These are phyloP conservation scores for Ampelocalamus luodianensis DNA, from an alignment of 176 grass and related monocot genomes.

Conservation along the genomic window DNA sequence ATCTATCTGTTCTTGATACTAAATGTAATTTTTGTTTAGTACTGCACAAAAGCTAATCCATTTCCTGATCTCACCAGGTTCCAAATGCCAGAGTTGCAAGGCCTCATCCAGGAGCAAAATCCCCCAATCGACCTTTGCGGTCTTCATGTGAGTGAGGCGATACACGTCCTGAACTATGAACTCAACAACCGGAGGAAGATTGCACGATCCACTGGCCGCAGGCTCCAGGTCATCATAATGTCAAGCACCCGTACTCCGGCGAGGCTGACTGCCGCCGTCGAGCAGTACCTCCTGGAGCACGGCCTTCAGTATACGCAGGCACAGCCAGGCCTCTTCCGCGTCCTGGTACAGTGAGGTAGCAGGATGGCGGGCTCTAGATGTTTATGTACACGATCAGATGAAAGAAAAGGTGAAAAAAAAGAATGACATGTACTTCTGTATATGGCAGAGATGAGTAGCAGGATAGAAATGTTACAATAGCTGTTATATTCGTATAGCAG, in stretches of 20 bases:
- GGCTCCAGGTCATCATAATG: constrained; percentile 67
- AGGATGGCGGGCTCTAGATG: constrained; percentile 1
- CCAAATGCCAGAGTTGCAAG: constrained; percentile 61
- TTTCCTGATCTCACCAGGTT: constrained; percentile 48
- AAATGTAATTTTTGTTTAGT: not conserved
- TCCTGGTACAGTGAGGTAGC: constrained; percentile 66
- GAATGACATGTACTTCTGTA: constrained; percentile 73
- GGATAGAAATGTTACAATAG: constrained; percentile 61
- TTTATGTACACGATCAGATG: constrained; percentile 40
- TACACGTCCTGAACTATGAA: constrained; percentile 79
- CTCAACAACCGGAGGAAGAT: constrained; percentile 72
- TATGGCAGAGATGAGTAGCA: constrained; percentile 73
- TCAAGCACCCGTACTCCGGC: constrained; percentile 54
- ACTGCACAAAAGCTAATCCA: constrained; percentile 12
- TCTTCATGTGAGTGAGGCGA: constrained; percentile 68
- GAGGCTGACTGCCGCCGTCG: constrained; percentile 61
- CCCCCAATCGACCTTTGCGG: constrained; percentile 73
- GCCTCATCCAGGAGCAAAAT: constrained; percentile 69
- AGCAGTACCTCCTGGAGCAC: constrained; percentile 85
- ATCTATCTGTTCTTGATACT: constrained; percentile 19
- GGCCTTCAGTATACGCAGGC: constrained; percentile 64
- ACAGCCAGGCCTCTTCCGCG: constrained; percentile 74
- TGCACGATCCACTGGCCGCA: constrained; percentile 58
- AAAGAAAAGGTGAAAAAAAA: constrained; percentile 39
- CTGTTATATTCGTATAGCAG: constrained; percentile 59